Base-by-base conservation (phyloP, 139 green algal genomes). In the Limnomonas spitsbergensis region DNA sequence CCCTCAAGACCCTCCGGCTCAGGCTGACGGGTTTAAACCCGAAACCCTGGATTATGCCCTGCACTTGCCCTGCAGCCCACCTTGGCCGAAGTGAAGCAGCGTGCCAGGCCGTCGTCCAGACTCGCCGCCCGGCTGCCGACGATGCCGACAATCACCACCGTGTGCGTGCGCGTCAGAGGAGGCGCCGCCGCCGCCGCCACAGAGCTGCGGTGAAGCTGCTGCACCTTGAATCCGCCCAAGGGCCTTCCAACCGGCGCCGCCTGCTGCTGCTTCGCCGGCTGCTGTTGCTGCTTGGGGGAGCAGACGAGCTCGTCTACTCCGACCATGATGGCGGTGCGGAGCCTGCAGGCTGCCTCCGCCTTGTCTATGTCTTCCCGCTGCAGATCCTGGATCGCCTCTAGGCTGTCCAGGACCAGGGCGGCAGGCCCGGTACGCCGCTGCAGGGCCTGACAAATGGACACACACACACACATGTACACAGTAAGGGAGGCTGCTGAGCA, bases 281-380 rank as follows among this genome's bases (percentile, higher is more conserved):
- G 35, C 2, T 3, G 3, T 6, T 75, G 35, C 35, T 4, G 69
- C 2, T 2, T 34, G 69, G 9, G 24, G 2, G 40, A 27, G 40
- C 42, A 66, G 7, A 67, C 36, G 31, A 77, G 27, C 27, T 61
- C 40, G 42, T 67, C 40, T 6, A 77, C n/a, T 6, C 40, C 20
- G 31, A 67, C 40, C 29, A 77, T 32, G 36, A 39, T 27, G 29
- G 20, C 40, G 2, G 40, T 77, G 31, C 71, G 71, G 31, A 77
- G 71, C 27, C 40, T 27, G 71, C 40, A 68, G 31, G 71, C 39
- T 7, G 71, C 71, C 24, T 77, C 71, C 4, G 71, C 71, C 4
- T 42, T 7, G 34, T 40, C 9, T 3, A 74, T 35, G 68, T 47
- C 68, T n/a, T 14, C 3, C 29, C 9, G 68, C 68, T 74, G 68